Base-by-base conservation (phyloP, 805 yeast species). In the Metschnikowia proteae region DNA sequence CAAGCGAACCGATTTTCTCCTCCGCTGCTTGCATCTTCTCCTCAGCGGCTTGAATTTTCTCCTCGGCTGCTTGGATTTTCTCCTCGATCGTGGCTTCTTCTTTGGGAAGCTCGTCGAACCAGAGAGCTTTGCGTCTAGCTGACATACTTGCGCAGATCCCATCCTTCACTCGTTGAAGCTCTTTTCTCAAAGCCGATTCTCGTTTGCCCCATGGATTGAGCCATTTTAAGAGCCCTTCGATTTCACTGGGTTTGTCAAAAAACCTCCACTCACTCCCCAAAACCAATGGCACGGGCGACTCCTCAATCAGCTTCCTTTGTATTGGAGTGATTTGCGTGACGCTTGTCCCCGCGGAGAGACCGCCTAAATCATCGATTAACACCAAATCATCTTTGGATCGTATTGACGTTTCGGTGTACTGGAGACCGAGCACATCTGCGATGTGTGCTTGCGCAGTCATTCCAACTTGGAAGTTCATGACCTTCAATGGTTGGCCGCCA, bases 121-220 rank as follows among this genome's bases (percentile, higher is more conserved):
- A 73, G 45, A 83, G 62, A 3, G 84, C 80, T 49, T 75, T 76
- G 27, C 78, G 70, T 50, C 96, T 75, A 1, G 88, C 77, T 8
- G 64, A 70, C 55, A 87, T 79, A 56, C 89, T 79, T 9, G 73
- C 65, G 31, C 62, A 61, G 25, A 86, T 73, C 13, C 78, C 75
- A 8, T 79, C 84, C 53, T 78, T 76, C 25, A 82, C 73, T 3
- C 67, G 64, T 6, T 67, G 61, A 38, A 88, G 62, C 57, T 86
- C 95, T 56, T 83, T 84, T 35, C 80, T 68, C 41, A 91, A 72
- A 33, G 69, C 73, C 13, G 81, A 74, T 60, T 90, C 97, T 40
- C 96, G 70, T 45, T 69, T 71, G 3, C 97, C 97, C 77, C 84
- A 81, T 3, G 80, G 82, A 56, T 85, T 83, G 43, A 90, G 69